Evolutionary conservation across 23 red algal species (phyloP), one percentile per base, ranked within the genome.

Genomic region (Gracilaria gracilis): DNA sequence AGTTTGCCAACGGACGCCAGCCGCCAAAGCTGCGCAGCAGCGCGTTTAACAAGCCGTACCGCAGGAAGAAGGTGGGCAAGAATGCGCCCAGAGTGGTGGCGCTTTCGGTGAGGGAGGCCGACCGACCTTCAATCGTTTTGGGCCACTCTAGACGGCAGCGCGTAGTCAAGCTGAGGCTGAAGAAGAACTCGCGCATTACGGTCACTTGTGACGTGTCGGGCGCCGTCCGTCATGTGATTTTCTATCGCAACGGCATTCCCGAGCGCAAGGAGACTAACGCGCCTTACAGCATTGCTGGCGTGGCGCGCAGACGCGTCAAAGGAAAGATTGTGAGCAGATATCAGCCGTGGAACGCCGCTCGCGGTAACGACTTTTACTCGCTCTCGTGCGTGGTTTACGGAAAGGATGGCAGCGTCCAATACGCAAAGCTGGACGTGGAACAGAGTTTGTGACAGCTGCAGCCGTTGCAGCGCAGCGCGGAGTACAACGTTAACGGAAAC

Each of bases 151-250:
- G 11, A 3, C 54, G 14, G 19, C 40, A 23, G 32, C 55, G 33
- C 1, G 55, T 47, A 21, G 31, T 20, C 32, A 59, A 74, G 29
- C 8, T 87, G 33, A 4, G 6, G 64, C 11, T 40, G 20, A 19
- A 23, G 23, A 81, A n/a, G 11, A 44, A 59, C 21, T 75, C 2
- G 11, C 7, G 66, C 20, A 25, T 87, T 9, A 87, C 83, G 1
- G 48, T 67, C n/a, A 74, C 66, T 69, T 87, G 83, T 75, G 83
- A 87, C 19, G 83, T 87, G 25, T 70, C 65, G 27, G 62, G 67
- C n/a, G 13, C 69, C 1, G 69, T 75, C 4, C 37, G 39, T 44
- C 69, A 75, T 32, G 83, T 87, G 15, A 66, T 50, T 19, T 87
- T 87, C 48, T 87, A 55, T 72, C 16, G 49, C 23, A 73, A 87